Evolutionary conservation across 306 rosid genomes (phyloP).

Genomic region (Acacia crassicarpa): DNA sequence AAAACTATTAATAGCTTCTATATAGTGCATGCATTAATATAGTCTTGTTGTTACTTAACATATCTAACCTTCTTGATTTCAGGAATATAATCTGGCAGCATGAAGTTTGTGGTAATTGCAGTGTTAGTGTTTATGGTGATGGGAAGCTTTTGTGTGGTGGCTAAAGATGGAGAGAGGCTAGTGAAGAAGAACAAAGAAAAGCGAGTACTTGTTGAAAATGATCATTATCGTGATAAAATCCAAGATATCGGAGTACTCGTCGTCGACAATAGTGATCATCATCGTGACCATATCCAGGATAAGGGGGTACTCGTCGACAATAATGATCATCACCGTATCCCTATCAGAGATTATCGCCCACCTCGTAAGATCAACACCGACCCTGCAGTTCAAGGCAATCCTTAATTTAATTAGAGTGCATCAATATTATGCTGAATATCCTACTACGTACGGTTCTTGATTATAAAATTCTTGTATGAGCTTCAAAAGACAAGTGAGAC

Average conservation of each 20-base stretch:
- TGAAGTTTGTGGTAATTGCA: slow-evolving; percentile 35
- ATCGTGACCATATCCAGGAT: slow-evolving; percentile 1
- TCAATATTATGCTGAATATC: neutral
- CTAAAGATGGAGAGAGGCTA: neutral
- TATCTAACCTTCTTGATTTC: neutral
- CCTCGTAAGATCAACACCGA: slow-evolving; percentile 25
- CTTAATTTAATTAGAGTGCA: too few species aligned
- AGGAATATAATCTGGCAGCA: neutral
- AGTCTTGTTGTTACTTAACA: neutral
- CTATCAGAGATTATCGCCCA: neutral
- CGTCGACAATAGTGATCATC: slow-evolving; percentile 30
- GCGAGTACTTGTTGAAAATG: neutral
- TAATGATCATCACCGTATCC: slow-evolving; percentile 37
- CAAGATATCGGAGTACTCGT: neutral
- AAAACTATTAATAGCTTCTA: neutral
- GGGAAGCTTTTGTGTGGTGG: slow-evolving; percentile 14
- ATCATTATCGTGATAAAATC: slow-evolving; percentile 30
- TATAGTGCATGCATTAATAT: neutral
- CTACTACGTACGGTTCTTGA: neutral
- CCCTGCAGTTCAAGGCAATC: slow-evolving; percentile 12
- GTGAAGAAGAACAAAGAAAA: neutral
- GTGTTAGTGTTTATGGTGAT: neutral
- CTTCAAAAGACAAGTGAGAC: neutral
- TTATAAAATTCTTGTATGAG: neutral
- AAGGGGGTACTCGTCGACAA: neutral